Evolutionary conservation across 371 early-diverging fungal species (phyloP).

Genomic region (Rhizopus stolonifer): DNA sequence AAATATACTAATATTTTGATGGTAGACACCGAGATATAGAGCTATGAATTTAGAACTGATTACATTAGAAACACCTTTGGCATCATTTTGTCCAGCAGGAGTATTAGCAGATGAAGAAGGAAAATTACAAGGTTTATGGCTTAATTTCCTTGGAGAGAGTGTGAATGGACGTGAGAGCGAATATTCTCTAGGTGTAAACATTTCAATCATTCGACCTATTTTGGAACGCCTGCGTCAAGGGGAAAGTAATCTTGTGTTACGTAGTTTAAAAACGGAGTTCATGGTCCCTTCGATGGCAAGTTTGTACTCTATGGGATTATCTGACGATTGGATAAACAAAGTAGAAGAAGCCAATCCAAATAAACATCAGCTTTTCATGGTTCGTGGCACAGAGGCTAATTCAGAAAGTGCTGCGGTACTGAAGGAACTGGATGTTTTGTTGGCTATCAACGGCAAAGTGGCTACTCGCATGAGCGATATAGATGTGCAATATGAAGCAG

Average conservation of each 20-base stretch:
- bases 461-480: slow-evolving; percentile 72
- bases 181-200: slow-evolving; percentile 76
- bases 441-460: slow-evolving; percentile 69
- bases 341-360: slow-evolving; percentile 75
- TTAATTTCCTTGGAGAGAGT: slow-evolving; percentile 79
- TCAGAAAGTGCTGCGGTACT: slow-evolving; percentile 64
- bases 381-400: slow-evolving; percentile 68
- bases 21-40: slow-evolving; percentile 83
- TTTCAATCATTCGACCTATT: slow-evolving; percentile 56
- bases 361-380: slow-evolving; percentile 69
- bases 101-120: slow-evolving; percentile 77
- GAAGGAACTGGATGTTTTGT: slow-evolving; percentile 74
- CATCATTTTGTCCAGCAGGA: slow-evolving; percentile 83
- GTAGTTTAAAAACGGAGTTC: slow-evolving; percentile 73
- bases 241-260: slow-evolving; percentile 37
- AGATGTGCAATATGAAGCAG: slow-evolving; percentile 59
- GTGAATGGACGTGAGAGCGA: slow-evolving; percentile 69
- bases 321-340: slow-evolving; percentile 69
- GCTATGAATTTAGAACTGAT: slow-evolving; percentile 81
- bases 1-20: neutral
- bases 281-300: slow-evolving; percentile 75
- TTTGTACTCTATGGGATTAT: slow-evolving; percentile 77
- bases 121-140: slow-evolving; percentile 82
- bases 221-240: slow-evolving; percentile 50
- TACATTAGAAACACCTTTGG: slow-evolving; percentile 84